Percentiles rank a stretch among this genome's conserved stretches.
These are phyloP conservation scores for Nicotiana obtusifolia DNA, from an alignment of 257 asterid genomes.

Conservation along the genomic window DNA sequence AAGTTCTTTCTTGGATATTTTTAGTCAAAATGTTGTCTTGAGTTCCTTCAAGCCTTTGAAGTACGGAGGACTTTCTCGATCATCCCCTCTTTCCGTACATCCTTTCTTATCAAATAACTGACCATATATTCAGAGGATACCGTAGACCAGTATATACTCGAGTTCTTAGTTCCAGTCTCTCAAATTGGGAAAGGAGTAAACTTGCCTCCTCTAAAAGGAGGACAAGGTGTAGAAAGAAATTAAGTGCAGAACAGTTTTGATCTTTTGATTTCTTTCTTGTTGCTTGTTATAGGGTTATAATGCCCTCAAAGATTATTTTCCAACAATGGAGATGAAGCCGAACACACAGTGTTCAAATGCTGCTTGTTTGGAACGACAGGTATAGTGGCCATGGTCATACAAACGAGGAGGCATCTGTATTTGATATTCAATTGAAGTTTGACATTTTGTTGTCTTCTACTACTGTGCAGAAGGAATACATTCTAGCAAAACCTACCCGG, in stretches of 20 bases:
- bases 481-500: constrained; percentile 72
- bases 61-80: background rate
- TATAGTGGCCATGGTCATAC: constrained; percentile 16
- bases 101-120: background rate
- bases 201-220: background rate
- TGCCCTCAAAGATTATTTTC: constrained; percentile 93
- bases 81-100: background rate
- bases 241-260: background rate
- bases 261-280: background rate
- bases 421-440: background rate
- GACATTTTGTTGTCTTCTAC: background rate
- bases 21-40: background rate
- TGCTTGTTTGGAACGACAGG: constrained; percentile 98
- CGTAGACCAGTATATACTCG: no score
- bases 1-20: background rate
- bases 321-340: constrained; percentile 98
- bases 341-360: constrained; percentile 91
- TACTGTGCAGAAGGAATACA: constrained; percentile 61
- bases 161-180: no score
- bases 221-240: background rate
- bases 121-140: background rate
- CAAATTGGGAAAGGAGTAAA: background rate
- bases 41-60: background rate
- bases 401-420: background rate
- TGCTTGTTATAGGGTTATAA: constrained; percentile 71